phyloP scores from a whole-genome alignment of 2,329 filamentous ascomycete species.

The Pezicula carpinea region DNA sequence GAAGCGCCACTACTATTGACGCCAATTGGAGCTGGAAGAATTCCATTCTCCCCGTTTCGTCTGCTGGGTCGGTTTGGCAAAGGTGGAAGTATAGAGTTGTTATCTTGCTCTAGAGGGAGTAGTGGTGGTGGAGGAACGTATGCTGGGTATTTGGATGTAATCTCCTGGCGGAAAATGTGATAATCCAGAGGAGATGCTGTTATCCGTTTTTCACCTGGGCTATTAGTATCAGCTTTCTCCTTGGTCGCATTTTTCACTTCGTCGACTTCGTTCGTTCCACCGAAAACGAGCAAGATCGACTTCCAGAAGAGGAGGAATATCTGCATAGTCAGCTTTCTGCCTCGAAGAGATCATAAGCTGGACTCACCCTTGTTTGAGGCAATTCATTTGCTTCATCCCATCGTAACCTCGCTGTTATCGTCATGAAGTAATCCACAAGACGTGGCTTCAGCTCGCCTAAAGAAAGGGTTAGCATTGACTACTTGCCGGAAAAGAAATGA shows the following conservation, averaged over 20 bases:
- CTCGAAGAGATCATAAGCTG: conserved; percentile 19
- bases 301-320: conserved; percentile 90
- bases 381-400: conserved; percentile 66
- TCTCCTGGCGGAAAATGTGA: conserved; percentile 92
- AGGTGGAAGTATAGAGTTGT: conserved; percentile 84
- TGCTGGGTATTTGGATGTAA: conserved; percentile 94
- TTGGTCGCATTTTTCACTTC: conserved; percentile 68
- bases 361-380: conserved; percentile 58
- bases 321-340: conserved; percentile 31
- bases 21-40: conserved; percentile 51
- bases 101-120: conserved; percentile 83
- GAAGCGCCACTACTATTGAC: conserved; percentile 60
- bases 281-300: conserved; percentile 78
- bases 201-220: conserved; percentile 61
- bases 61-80: conserved; percentile 69
- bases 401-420: conserved; percentile 61
- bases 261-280: conserved; percentile 68
- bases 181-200: conserved; percentile 94
- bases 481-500: not conserved
- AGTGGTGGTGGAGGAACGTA: conserved; percentile 84
- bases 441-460: conserved; percentile 56
- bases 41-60: conserved; percentile 54
- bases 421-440: conserved; percentile 67
- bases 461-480: conserved; percentile 18
- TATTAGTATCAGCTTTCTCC: conserved; percentile 42